Percentiles rank a stretch among this genome's conserved stretches.
Evolutionary conservation across 257 asterid genomes (phyloP).

Genomic region (Echium plantagineum): DNA sequence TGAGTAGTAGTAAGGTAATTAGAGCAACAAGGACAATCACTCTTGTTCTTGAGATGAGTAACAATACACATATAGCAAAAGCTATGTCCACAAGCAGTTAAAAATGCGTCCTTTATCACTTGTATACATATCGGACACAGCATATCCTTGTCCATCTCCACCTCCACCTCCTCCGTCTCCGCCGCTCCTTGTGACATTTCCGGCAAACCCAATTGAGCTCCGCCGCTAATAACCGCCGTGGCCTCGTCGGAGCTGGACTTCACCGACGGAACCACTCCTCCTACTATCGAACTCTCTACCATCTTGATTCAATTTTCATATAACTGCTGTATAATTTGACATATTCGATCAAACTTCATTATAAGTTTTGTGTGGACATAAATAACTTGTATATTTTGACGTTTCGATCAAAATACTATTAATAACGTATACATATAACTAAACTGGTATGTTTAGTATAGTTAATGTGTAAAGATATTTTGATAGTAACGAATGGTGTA

Average conservation of each 20-base stretch:
- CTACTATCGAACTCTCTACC: conserved; percentile 27
- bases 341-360: too few relatives aligned
- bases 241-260: conserved; percentile 19
- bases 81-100: conserved; percentile 86
- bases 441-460: too few relatives aligned
- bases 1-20: conserved; percentile 55
- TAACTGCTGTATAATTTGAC: too few relatives aligned
- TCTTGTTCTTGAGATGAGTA: conserved; percentile 80
- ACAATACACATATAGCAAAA: conserved; percentile 83
- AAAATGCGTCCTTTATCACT: conserved; percentile 69
- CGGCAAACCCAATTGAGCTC: not conserved
- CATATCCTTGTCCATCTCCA: conserved; percentile 58
- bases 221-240: conserved; percentile 6
- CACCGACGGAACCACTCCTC: conserved; percentile 45
- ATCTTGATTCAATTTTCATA: conserved; percentile 13
- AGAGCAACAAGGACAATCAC: conserved; percentile 83
- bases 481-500: not conserved
- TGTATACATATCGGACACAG: conserved; percentile 96
- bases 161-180: conserved; percentile 19
- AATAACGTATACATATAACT: too few relatives aligned
- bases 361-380: too few relatives aligned
- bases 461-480: not conserved
- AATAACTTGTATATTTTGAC: too few relatives aligned
- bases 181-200: conserved; percentile 13
- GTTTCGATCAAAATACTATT: too few relatives aligned